Conservation (phyloP, 192 early-diverging fungal species). For the Phycomyces blakesleeanus region DNA sequence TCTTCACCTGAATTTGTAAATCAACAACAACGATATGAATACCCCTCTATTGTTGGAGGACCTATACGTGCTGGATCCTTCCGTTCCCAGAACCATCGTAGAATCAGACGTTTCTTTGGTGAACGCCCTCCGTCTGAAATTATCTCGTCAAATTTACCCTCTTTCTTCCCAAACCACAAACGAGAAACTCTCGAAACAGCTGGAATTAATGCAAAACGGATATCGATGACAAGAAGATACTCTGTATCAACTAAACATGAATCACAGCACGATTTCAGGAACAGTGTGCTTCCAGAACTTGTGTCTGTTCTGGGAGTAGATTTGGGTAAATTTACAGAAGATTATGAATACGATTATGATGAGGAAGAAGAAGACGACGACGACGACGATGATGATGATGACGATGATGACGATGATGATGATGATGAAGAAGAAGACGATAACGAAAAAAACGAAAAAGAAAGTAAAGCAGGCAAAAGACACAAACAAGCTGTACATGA, state of each 20-base stretch:
- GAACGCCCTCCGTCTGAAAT: conserved; percentile 92
- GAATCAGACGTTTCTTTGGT: conserved; percentile 77
- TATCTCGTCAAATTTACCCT: conserved; percentile 85
- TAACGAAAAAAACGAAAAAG: not conserved
- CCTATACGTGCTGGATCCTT: not conserved
- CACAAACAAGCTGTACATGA: too few relatives aligned
- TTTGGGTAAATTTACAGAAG: conserved; percentile 32
- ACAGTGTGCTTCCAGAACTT: conserved; percentile 39
- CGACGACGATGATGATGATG: conserved; percentile 3
- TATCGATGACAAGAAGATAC: conserved; percentile 27
- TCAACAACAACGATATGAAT: not conserved
- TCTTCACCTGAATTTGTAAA: not conserved
- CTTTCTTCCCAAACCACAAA: conserved; percentile 83
- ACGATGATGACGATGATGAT: conserved; percentile 12
- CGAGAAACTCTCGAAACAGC: conserved; percentile 34
- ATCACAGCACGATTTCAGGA: conserved; percentile 22
- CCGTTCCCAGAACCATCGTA: conserved; percentile 6
- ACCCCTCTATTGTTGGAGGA: not conserved
- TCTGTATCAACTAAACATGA: conserved; percentile 17
- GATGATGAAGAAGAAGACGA: conserved; percentile 25
- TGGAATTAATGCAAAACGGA: conserved; percentile 33
- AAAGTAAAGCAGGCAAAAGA: too few relatives aligned
- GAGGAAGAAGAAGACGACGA: conserved; percentile 30
- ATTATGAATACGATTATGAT: conserved; percentile 26
- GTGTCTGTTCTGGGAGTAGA: conserved; percentile 34